phyloP scores from a whole-genome alignment of 768 basidiomycete genomes.

The Mycena leptocephala region DNA sequence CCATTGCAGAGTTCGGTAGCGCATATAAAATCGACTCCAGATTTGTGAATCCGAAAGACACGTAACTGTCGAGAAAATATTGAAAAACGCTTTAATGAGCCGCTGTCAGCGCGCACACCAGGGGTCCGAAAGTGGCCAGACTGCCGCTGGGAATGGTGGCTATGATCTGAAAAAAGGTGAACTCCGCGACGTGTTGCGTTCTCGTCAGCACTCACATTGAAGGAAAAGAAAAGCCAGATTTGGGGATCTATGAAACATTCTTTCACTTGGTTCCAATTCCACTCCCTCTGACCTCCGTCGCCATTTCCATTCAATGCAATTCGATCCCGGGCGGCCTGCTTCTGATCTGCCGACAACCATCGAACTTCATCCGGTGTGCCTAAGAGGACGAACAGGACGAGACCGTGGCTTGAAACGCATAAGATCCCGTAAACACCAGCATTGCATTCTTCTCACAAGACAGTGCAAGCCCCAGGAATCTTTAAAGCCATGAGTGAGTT shows the following conservation, averaged over 20 bases:
- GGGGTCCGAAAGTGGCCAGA: constrained; percentile 19
- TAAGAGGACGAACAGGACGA: constrained; percentile 2
- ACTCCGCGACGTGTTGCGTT: neutral
- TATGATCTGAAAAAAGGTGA: neutral
- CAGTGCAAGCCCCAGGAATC: constrained; percentile 21
- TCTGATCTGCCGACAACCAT: constrained; percentile 21
- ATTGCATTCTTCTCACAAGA: neutral
- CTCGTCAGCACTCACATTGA: neutral
- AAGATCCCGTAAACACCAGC: neutral
- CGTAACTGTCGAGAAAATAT: neutral
- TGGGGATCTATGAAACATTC: constrained; percentile 21
- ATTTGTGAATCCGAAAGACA: constrained; percentile 25
- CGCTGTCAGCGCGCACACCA: neutral
- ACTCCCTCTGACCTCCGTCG: constrained; percentile 15
- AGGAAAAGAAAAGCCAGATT: constrained; percentile 22
- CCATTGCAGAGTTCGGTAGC: constrained; percentile 18
- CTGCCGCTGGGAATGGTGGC: constrained; percentile 24
- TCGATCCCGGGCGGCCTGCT: constrained; percentile 7
- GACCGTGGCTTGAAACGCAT: neutral
- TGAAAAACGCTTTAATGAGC: neutral
- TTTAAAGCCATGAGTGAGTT: neutral
- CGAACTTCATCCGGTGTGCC: constrained; percentile 23
- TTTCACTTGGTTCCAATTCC: constrained; percentile 24
- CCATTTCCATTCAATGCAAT: constrained; percentile 22
- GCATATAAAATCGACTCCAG: constrained; percentile 17